Percentiles rank a stretch among this genome's conserved stretches.
Evolutionary conservation across 164 flowering plant species (phyloP).

Genomic region (Paratinospora sagittata): DNA sequence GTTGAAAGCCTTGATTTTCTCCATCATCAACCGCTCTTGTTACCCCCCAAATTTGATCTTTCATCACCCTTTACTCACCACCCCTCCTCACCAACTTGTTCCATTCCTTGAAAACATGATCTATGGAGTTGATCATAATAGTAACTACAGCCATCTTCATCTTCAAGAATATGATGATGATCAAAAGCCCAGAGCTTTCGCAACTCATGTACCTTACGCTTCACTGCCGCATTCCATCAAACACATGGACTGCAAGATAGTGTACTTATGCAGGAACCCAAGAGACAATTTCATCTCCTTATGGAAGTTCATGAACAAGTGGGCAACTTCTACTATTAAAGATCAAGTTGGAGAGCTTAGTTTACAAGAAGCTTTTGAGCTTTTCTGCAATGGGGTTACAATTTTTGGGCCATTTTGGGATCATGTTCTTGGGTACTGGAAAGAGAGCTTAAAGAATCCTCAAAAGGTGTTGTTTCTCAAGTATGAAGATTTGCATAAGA

Average conservation of each 20-base stretch:
- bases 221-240: background rate
- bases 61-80: constrained; percentile 1
- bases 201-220: constrained; percentile 9
- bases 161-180: too few relatives aligned
- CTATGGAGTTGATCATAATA: background rate
- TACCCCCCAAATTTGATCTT: background rate
- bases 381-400: constrained; percentile 14
- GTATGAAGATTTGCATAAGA: constrained; percentile 20
- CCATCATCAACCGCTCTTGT: constrained; percentile 9
- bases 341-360: background rate
- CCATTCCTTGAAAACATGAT: constrained; percentile 1
- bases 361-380: constrained; percentile 10
- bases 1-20: constrained; percentile 17
- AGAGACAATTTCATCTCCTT: constrained; percentile 17
- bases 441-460: constrained; percentile 16
- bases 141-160: too few relatives aligned
- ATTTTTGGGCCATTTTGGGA: constrained; percentile 19
- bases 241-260: constrained; percentile 1
- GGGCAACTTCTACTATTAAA: background rate
- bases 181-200: background rate
- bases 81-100: background rate
- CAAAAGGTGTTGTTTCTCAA: constrained; percentile 14
- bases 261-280: constrained; percentile 19
- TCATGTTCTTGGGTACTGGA: constrained; percentile 18
- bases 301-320: constrained; percentile 13